A percentile compares a stretch with the other conserved stretches of the same genome.
Conservation (phyloP, 257 asterid genomes). For the Nicotiana noctiflora region DNA sequence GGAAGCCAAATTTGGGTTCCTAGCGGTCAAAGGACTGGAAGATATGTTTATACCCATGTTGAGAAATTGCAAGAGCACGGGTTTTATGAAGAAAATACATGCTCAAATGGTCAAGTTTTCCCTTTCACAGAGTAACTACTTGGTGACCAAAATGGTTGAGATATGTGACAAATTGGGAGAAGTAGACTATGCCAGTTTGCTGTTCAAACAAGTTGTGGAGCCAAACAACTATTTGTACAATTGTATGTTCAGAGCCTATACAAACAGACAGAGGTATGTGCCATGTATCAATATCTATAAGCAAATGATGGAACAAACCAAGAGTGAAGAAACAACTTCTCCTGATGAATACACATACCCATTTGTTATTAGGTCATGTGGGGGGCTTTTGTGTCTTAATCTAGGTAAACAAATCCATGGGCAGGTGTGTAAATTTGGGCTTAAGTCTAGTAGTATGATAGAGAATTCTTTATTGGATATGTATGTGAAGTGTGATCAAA, state of each 20-base stretch:
- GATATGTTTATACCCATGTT: slow-evolving; percentile 25
- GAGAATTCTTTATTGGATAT: slow-evolving; percentile 51
- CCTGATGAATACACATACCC: slow-evolving; percentile 71
- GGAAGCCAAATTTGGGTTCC: slow-evolving; percentile 34
- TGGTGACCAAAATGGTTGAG: slow-evolving; percentile 74
- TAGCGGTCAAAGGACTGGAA: slow-evolving; percentile 46
- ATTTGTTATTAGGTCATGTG: slow-evolving; percentile 61
- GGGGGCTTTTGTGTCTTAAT: slow-evolving; percentile 32
- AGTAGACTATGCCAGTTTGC: slow-evolving; percentile 41
- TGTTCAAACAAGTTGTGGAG: slow-evolving; percentile 43
- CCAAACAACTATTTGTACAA: slow-evolving; percentile 55
- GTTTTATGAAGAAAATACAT: slow-evolving; percentile 48
- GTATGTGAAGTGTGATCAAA: slow-evolving; percentile 58
- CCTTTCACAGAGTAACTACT: slow-evolving; percentile 53
- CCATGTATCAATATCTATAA: slow-evolving; percentile 31
- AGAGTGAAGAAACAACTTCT: slow-evolving; percentile 12
- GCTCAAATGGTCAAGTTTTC: slow-evolving; percentile 61
- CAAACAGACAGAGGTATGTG: slow-evolving; percentile 32
- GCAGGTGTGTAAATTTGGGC: slow-evolving; percentile 43
- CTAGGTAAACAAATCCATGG: slow-evolving; percentile 55
- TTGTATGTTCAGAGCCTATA: slow-evolving; percentile 51
- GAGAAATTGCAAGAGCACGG: slow-evolving; percentile 29
- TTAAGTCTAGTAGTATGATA: slow-evolving; percentile 22
- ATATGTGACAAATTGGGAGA: slow-evolving; percentile 54
- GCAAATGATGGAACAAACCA: slow-evolving; percentile 28